Evolutionary conservation across 805 yeast genomes (phyloP), one percentile per base, ranked within the genome.

Genomic region (Starmerella vitae): DNA sequence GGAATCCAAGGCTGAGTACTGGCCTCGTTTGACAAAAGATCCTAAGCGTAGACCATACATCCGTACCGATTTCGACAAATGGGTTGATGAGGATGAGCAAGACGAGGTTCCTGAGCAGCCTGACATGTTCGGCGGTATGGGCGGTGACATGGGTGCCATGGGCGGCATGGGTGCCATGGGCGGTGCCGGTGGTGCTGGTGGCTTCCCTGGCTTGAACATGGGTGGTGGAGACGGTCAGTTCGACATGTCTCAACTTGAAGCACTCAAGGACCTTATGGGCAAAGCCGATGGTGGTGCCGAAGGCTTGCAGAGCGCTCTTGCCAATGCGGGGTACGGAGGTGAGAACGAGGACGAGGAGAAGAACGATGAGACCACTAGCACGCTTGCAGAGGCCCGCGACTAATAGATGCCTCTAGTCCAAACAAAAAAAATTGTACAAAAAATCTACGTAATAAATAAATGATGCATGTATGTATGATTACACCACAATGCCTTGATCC

Each of bases 51-150:
- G 70, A 45, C 83, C 76, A 48, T 82, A 72, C 62, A 72, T 88
- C 58, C 81, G 82, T 67, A 88, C 98, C 12, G 97, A 88, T 57
- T 88, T 88, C 57, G 94, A 86, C 65, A 82, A 78, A 61, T 88
- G 98, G 98, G 94, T 82, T 30, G 98, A 88, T 57, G 97, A 88
- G 66, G 98, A 88, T 57, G 98, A 88, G 63, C 98, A 88, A 63
- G 85, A 83, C 30, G 86, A 76, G 42, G 66, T 61, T 37, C 67
- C 65, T 9, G 69, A 62, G 19, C 72, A 61, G 36, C 48, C 43
- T 3, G 49, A 54, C 50, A 60, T 59, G 19, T 66, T 61, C 24
- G 46, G 56, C 45, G 59, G 55, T 17, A 67, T 59, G 42, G 50
- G 56, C 46, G 50, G 57, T 34, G 64, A 60, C 33, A 54, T 56